Percentiles rank a stretch among this genome's conserved stretches.
Conservation (phyloP, 495 filamentous ascomycete genomes). For the Penicillium parvum region DNA sequence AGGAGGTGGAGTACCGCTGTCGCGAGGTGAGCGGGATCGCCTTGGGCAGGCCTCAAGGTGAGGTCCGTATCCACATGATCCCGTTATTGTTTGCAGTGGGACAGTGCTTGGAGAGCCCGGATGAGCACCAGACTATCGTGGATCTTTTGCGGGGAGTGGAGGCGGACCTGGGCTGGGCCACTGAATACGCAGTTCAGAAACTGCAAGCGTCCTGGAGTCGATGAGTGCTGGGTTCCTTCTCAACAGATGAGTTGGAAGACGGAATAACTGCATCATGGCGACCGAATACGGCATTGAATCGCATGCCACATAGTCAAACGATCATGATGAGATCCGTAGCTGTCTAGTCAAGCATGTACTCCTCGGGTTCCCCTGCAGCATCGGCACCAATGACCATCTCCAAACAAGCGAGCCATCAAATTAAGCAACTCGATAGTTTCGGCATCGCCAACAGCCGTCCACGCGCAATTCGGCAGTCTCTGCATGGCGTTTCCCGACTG, state of each 20-base stretch:
- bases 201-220: slow-evolving; percentile 32
- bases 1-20: slow-evolving; percentile 40
- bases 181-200: slow-evolving; percentile 29
- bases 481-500: too few species aligned
- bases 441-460: slow-evolving; percentile 1
- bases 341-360: too few species aligned
- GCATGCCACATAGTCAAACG: too few species aligned
- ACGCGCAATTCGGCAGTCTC: too few species aligned
- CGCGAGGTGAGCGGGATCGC: slow-evolving; percentile 39
- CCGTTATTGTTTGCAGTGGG: slow-evolving; percentile 38
- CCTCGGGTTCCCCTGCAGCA: too few species aligned
- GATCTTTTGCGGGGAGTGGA: slow-evolving; percentile 35
- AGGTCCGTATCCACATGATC: slow-evolving; percentile 34
- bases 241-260: too few species aligned
- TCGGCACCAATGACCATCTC: too few species aligned
- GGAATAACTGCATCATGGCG: too few species aligned
- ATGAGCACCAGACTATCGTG: slow-evolving; percentile 34
- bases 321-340: too few species aligned
- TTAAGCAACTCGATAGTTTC: too few species aligned
- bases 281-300: too few species aligned
- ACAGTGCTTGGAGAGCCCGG: slow-evolving; percentile 32
- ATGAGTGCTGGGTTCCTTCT: slow-evolving; percentile 3
- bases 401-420: too few species aligned
- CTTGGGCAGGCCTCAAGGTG: slow-evolving; percentile 32
- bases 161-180: slow-evolving; percentile 39